These are phyloP conservation scores for Emericellopsis terricola DNA, from an alignment of 495 filamentous ascomycete species.

Conservation along the genomic window DNA sequence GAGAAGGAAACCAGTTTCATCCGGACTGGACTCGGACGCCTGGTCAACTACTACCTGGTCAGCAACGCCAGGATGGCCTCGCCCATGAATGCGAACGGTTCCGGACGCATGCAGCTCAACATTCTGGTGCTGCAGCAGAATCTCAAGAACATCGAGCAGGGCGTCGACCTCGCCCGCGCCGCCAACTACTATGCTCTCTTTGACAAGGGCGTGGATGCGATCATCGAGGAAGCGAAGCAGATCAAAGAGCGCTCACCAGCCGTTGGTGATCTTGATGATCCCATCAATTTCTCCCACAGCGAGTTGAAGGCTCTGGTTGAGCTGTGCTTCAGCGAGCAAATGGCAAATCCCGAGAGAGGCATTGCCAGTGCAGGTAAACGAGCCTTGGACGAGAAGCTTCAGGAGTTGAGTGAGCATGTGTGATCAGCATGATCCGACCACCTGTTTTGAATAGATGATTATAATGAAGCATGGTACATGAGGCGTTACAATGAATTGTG, in stretches of 20 bases:
- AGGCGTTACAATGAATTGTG: no score
- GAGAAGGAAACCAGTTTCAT: constrained; percentile 49
- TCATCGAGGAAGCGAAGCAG: constrained; percentile 43
- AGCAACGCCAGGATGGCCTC: constrained; percentile 23
- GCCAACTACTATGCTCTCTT: constrained; percentile 70
- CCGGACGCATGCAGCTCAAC: constrained; percentile 68
- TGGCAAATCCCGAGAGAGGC: constrained; percentile 54
- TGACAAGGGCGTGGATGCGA: constrained; percentile 51
- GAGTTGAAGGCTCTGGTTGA: constrained; percentile 73
- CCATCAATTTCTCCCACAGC: constrained; percentile 48
- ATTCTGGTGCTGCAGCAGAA: constrained; percentile 91
- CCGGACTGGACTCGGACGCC: constrained; percentile 42
- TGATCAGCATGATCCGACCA: constrained; percentile 45
- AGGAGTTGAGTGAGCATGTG: constrained; percentile 64
- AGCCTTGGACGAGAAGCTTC: constrained; percentile 53
- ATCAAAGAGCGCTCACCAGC: constrained; percentile 17
- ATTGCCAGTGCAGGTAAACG: constrained; percentile 55
- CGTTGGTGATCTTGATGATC: constrained; percentile 18
- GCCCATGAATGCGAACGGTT: constrained; percentile 41
- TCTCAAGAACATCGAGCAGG: constrained; percentile 74
- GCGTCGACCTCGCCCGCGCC: constrained; percentile 48
- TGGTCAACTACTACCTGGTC: constrained; percentile 24
- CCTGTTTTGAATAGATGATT: no score
- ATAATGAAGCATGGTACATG: no score
- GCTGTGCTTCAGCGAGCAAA: constrained; percentile 68